Evolutionary conservation across 148 eudicot species (phyloP).

Genomic region (Agrostemma githago): DNA sequence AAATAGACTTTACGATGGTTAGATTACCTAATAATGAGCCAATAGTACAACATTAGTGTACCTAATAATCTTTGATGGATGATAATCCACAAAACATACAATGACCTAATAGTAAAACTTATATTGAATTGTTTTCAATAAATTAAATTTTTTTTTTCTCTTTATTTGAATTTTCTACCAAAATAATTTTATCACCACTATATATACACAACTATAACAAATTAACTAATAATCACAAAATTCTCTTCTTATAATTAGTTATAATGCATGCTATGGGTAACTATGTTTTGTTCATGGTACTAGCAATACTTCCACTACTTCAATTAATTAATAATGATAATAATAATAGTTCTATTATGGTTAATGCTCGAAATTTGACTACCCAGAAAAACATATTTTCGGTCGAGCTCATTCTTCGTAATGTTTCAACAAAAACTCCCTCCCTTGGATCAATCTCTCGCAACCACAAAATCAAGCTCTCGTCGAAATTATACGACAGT

Average conservation of each 20-base stretch:
- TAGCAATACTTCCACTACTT: not conserved
- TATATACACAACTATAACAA: not conserved
- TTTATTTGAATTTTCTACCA: not conserved
- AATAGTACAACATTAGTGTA: not conserved
- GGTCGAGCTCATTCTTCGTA: slow-evolving; percentile 11
- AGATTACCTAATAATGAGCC: too few species aligned
- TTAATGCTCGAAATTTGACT: slow-evolving; percentile 9
- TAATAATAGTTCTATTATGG: not conserved
- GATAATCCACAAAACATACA: not conserved
- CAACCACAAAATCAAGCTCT: not conserved
- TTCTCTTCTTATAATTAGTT: not conserved
- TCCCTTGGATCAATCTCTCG: slow-evolving; percentile 15
- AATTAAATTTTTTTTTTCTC: too few species aligned
- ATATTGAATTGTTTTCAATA: not conserved
- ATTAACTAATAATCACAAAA: not conserved
- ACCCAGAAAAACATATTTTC: not conserved
- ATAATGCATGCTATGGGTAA: not conserved
- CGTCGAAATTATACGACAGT: not conserved
- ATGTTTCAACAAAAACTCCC: not conserved
- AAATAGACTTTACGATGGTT: too few species aligned
- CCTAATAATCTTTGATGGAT: not conserved
- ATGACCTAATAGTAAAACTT: too few species aligned
- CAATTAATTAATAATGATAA: not conserved
- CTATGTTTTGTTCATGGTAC: not conserved
- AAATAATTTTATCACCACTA: not conserved